These are phyloP conservation scores for Tolypocladium inflatum DNA, from an alignment of 2,329 filamentous ascomycete genomes.

Conservation along the genomic window DNA sequence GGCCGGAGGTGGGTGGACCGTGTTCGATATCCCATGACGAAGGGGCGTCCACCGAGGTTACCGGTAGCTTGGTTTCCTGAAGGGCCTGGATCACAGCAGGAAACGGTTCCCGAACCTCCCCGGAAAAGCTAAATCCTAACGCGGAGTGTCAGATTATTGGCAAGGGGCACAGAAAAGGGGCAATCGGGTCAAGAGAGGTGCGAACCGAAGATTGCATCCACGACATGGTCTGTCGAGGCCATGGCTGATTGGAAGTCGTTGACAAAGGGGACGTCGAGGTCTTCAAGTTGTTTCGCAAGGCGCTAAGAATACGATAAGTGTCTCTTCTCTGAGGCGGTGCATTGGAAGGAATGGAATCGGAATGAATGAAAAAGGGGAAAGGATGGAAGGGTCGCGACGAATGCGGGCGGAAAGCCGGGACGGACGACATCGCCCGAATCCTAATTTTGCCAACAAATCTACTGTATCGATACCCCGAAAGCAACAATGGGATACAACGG, in stretches of 20 bases:
- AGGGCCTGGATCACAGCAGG: conserved; percentile 70
- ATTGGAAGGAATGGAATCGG: conserved; percentile 1
- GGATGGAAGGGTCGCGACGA: background rate
- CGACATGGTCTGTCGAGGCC: conserved; percentile 62
- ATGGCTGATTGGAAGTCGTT: conserved; percentile 66
- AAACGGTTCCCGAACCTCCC: conserved; percentile 89
- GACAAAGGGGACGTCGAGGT: conserved; percentile 75
- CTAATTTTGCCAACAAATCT: background rate
- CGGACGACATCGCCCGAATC: background rate
- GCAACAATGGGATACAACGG: conserved; percentile 6
- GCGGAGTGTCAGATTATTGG: background rate
- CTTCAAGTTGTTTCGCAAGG: conserved; percentile 72
- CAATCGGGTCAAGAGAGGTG: conserved; percentile 3
- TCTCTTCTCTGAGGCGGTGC: background rate
- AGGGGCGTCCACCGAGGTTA: conserved; percentile 85
- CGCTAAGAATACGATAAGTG: conserved; percentile 44
- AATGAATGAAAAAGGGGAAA: background rate
- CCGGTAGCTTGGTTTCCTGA: conserved; percentile 61
- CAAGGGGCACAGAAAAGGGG: background rate
- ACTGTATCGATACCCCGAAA: conserved; percentile 6
- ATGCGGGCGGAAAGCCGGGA: background rate
- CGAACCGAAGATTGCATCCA: conserved; percentile 88
- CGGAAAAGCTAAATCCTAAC: conserved; percentile 80
- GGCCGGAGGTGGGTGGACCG: conserved; percentile 68
- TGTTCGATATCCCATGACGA: conserved; percentile 90